Base-by-base conservation (phyloP, 257 asterid species). In the Salvia splendens region DNA sequence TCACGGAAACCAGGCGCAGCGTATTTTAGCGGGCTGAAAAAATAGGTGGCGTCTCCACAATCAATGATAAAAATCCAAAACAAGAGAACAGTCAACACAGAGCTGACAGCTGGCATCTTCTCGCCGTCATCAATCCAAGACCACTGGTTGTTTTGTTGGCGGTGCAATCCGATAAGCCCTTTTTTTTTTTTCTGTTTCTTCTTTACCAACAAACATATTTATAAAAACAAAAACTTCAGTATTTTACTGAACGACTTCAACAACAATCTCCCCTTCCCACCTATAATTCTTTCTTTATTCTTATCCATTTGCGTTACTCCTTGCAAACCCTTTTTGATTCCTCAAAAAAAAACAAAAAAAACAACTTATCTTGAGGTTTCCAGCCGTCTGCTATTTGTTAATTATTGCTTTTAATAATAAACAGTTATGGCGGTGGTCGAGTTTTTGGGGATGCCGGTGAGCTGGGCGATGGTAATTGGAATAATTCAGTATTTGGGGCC, bases 401-500 rank as follows among this genome's bases (percentile, higher is more conserved):
- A 68, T 70, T 60, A 4, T 48, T 69, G 30, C 6, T 58, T 66
- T 61, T 20, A 6, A 24, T 16, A 12, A 54, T 52, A 40, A 4
- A 40, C 17, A 67, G 78, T 50, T 64, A 85, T 84, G 95, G 87
- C 78, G 64, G 68, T 74, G 50, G 71, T 65, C 50, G 82, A 73
- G 67, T 83, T 86, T 58, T 65, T 85, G 69, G 66, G 36, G 33
- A 69, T 83, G 77, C 94, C 96, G 55, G 76, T 89, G 10, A 71
- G 76, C 12, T 82, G 84, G 73, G 82, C 73, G 70, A 72, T 82
- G 17, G 16, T 87, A 45, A 30, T 76, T 15, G 93, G 86, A 83
- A 50, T 90, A 75, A 43, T 90, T 7, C 72, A 79, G 92, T 73
- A 88, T 38, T 40, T 93, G 49, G 92, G 83, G 67, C 93, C 96